A percentile compares a stretch with the other conserved stretches of the same genome.
Evolutionary conservation across 2,329 filamentous ascomycete species (phyloP).

Genomic region (Calonectria multiphialidica): DNA sequence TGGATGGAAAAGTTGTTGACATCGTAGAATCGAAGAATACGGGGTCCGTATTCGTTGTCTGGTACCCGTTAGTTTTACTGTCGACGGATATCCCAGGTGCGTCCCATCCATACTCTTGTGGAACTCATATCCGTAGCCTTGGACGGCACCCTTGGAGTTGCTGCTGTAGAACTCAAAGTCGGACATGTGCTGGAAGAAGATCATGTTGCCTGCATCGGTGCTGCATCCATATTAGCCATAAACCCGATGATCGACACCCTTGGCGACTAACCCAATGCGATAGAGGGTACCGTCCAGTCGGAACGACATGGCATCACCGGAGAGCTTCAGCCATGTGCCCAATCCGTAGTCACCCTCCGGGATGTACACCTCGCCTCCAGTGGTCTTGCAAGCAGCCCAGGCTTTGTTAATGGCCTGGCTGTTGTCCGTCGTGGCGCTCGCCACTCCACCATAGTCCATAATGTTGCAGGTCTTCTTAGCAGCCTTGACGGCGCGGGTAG

Average conservation of each 20-base stretch:
- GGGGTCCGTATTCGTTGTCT: constrained; percentile 34
- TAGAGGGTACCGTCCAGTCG: constrained; percentile 35
- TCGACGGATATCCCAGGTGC: background rate
- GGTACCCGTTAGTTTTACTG: background rate
- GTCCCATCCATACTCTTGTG: constrained; percentile 14
- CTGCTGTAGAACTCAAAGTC: constrained; percentile 39
- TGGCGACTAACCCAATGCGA: constrained; percentile 27
- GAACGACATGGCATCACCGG: constrained; percentile 33
- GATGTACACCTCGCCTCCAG: constrained; percentile 34
- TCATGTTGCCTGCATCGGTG: constrained; percentile 30
- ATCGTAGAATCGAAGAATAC: constrained; percentile 33
- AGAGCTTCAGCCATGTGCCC: constrained; percentile 31
- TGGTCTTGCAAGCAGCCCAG: constrained; percentile 29
- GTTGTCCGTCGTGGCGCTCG: constrained; percentile 29
- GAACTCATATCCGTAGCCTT: constrained; percentile 35
- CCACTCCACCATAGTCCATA: constrained; percentile 31
- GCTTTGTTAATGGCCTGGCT: constrained; percentile 32
- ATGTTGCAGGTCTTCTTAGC: constrained; percentile 36
- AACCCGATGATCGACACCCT: accelerated
- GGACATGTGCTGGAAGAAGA: constrained; percentile 34
- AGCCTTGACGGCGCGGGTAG: constrained; percentile 24
- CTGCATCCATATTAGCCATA: constrained; percentile 9
- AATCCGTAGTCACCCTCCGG: constrained; percentile 35
- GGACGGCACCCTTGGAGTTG: constrained; percentile 35
- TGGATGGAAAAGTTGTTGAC: constrained; percentile 35